Conservation (phyloP, 2,329 filamentous ascomycete species). For the Stylonectria norvegica region DNA sequence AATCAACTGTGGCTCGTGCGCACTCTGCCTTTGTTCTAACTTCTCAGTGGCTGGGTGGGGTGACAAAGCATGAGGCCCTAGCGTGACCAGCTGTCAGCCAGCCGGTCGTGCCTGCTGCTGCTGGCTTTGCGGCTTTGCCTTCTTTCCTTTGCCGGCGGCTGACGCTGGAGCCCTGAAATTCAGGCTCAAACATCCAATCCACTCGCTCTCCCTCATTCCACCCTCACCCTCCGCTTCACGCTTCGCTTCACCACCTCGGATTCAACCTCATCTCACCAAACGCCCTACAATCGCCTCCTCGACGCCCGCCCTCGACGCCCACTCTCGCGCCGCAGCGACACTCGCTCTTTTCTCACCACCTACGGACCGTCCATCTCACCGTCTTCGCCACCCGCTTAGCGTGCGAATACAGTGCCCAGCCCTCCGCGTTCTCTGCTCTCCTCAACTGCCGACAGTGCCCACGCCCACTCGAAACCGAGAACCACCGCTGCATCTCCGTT, state of each 20-base stretch:
- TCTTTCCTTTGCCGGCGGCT: conserved; percentile 13
- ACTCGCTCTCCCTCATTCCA: conserved; percentile 27
- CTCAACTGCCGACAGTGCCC: conserved; percentile 12
- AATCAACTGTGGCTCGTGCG: background rate
- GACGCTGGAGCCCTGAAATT: conserved; percentile 29
- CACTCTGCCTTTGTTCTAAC: background rate
- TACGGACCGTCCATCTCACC: conserved; percentile 13
- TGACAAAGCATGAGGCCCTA: no score
- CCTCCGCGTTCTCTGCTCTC: no score
- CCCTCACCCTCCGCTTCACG: conserved; percentile 17
- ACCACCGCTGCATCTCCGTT: conserved; percentile 33
- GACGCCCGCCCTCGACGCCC: conserved; percentile 16
- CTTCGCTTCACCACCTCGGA: conserved; percentile 25
- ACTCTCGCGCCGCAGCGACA: conserved; percentile 25
- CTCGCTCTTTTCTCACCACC: conserved; percentile 20
- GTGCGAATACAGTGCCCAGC: no score
- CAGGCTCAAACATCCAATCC: conserved; percentile 25
- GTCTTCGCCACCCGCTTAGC: no score
- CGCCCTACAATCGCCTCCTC: conserved; percentile 20
- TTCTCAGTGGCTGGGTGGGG: background rate
- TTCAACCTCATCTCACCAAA: conserved; percentile 28
- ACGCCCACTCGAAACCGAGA: conserved; percentile 19
- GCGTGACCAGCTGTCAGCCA: no score
- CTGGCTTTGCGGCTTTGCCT: conserved; percentile 8
- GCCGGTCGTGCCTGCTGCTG: conserved; percentile 12